Percentiles rank a stretch among this genome's conserved stretches.
phyloP scores from a whole-genome alignment of 257 asterid genomes.

The Nicotiana paniculata region DNA sequence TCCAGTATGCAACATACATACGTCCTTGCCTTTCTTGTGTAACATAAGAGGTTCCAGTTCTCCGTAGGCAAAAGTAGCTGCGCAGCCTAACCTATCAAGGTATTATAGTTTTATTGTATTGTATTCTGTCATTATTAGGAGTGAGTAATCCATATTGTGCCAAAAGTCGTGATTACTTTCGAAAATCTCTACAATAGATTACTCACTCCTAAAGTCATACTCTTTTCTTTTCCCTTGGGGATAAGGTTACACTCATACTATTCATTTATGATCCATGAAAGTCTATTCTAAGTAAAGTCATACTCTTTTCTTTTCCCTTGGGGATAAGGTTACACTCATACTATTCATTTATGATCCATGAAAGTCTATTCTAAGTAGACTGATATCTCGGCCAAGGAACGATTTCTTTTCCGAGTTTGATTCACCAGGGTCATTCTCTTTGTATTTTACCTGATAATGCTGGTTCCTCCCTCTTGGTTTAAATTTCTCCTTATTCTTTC shows the following conservation, averaged over 20 bases:
- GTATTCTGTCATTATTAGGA: background rate
- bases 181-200: background rate
- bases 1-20: background rate
- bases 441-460: background rate
- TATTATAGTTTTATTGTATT: background rate
- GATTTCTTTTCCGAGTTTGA: background rate
- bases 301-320: background rate
- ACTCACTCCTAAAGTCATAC: background rate
- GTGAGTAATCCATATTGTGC: background rate
- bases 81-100: background rate
- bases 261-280: background rate
- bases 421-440: background rate
- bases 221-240: background rate
- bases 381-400: background rate
- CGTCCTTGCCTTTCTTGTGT: background rate
- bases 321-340: too few species aligned
- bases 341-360: background rate
- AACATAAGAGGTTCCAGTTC: background rate
- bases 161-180: background rate
- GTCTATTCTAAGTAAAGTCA: background rate
- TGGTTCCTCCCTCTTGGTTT: background rate
- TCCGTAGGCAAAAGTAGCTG: background rate
- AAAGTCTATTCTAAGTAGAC: background rate
- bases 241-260: too few species aligned
- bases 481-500: background rate